These are phyloP conservation scores for Calonectria pseudoturangicola DNA, from an alignment of 2,329 filamentous ascomycete species.

Conservation along the genomic window DNA sequence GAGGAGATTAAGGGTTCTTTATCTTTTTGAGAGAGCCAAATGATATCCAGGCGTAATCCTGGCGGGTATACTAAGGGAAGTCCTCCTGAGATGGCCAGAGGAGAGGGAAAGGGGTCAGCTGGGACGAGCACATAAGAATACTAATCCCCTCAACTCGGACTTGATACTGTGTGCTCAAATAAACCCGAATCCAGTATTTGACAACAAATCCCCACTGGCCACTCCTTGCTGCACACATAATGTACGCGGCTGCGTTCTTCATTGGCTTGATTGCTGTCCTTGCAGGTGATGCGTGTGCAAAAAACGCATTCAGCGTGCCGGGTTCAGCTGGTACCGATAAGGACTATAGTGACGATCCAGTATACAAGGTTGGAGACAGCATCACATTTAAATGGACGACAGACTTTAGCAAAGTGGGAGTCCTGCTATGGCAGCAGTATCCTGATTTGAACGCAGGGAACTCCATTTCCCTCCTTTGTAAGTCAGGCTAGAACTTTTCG, in stretches of 20 bases:
- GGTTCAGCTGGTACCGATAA: not conserved
- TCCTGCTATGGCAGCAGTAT: conserved; percentile 11
- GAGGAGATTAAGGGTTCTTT: not conserved
- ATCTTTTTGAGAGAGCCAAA: not conserved
- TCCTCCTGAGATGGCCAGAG: not conserved
- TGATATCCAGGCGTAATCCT: not conserved
- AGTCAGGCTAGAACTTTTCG: not conserved
- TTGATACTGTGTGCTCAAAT: not conserved
- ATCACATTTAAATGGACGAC: conserved; percentile 1
- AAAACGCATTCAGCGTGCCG: not conserved
- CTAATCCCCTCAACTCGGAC: no score
- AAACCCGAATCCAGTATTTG: no score
- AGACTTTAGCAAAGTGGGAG: not conserved
- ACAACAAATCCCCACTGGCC: not conserved
- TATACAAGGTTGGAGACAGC: conserved; percentile 4
- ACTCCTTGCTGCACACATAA: not conserved
- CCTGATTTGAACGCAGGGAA: not conserved
- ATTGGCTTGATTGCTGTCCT: not conserved
- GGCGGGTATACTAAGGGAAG: not conserved
- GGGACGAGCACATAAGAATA: not conserved
- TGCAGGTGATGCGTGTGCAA: no score
- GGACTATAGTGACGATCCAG: conserved; percentile 1
- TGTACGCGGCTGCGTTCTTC: not conserved
- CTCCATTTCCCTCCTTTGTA: conserved; percentile 5
- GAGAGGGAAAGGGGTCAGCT: not conserved